Percentiles rank a stretch among this genome's conserved stretches.
These are phyloP conservation scores for Cadophora sp. DNA, from an alignment of 2,329 filamentous ascomycete genomes.

Conservation along the genomic window DNA sequence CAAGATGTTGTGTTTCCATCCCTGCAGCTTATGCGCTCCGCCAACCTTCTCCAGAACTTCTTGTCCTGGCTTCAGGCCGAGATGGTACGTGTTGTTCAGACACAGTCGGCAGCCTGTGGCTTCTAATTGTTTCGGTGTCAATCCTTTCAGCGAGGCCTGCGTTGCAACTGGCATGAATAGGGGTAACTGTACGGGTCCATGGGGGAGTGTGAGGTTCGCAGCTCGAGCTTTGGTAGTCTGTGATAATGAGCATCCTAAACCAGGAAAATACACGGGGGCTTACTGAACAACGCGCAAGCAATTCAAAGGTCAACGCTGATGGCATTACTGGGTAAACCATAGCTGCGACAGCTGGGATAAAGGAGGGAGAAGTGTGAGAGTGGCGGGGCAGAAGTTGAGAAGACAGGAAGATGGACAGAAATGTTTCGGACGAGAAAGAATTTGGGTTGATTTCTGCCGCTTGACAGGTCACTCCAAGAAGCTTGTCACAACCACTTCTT, in stretches of 20 bases:
- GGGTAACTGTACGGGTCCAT: conserved; percentile 88
- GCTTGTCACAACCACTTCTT: conserved; percentile 4
- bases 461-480: conserved; percentile 17
- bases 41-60: conserved; percentile 85
- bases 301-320: conserved; percentile 79
- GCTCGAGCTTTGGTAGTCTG: conserved; percentile 95
- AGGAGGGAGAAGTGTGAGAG: conserved; percentile 17
- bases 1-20: conserved; percentile 94
- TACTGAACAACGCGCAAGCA: conserved; percentile 82
- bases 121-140: conserved; percentile 91
- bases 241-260: conserved; percentile 24
- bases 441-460: conserved; percentile 23
- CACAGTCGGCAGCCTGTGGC: conserved; percentile 89
- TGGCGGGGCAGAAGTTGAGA: conserved; percentile 16
- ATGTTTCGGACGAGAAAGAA: conserved; percentile 17
- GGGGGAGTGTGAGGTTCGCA: conserved; percentile 84
- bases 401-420: conserved; percentile 16
- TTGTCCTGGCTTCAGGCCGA: conserved; percentile 94
- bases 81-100: conserved; percentile 97
- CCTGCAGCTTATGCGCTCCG: conserved; percentile 92
- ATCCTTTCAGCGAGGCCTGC: conserved; percentile 91
- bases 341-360: conserved; percentile 27
- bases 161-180: conserved; percentile 99
- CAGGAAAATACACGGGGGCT: conserved; percentile 44
- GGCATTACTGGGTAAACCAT: conserved; percentile 48